Conservation (phyloP, 345 rosid genomes). For the Syzygium aqueum region DNA sequence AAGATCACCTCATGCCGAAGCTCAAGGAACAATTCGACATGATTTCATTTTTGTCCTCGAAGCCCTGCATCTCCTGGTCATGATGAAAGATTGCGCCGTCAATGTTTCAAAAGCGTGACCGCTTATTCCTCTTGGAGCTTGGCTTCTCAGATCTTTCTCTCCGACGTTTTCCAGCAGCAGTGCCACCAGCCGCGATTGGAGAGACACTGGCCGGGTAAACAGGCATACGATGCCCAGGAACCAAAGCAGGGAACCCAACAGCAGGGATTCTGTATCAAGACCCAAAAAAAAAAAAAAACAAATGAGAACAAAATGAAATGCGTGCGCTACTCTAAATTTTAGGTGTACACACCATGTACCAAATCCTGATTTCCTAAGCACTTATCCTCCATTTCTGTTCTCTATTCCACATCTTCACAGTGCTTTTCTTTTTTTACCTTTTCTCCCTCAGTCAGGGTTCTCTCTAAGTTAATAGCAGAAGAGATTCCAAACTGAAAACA, state of each 20-base stretch:
- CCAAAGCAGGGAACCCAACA: constrained; percentile 99
- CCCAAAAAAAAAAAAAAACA: neutral
- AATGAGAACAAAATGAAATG: neutral
- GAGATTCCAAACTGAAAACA: neutral
- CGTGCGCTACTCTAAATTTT: neutral
- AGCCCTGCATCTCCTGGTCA: constrained; percentile 56
- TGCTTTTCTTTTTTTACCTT: neutral
- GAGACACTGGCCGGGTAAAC: constrained; percentile 25
- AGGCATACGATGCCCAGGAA: constrained; percentile 77
- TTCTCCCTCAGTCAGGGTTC: neutral
- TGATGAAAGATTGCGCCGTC: neutral
- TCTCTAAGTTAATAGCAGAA: neutral
- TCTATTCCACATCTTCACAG: neutral
- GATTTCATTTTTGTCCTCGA: constrained; percentile 71
- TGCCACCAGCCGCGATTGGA: constrained; percentile 21
- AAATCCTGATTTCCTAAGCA: neutral
- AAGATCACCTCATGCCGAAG: neutral
- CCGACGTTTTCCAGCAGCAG: constrained; percentile 16
- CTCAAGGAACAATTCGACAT: neutral
- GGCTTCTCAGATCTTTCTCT: constrained; percentile 30
- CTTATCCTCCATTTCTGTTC: neutral
- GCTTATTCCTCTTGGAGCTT: constrained; percentile 46
- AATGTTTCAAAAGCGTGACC: constrained; percentile 5
- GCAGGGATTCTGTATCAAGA: constrained; percentile 87
- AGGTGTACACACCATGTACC: neutral